phyloP scores from a whole-genome alignment of 2,329 filamentous ascomycete genomes.

The Chaetomiaceae sp. region DNA sequence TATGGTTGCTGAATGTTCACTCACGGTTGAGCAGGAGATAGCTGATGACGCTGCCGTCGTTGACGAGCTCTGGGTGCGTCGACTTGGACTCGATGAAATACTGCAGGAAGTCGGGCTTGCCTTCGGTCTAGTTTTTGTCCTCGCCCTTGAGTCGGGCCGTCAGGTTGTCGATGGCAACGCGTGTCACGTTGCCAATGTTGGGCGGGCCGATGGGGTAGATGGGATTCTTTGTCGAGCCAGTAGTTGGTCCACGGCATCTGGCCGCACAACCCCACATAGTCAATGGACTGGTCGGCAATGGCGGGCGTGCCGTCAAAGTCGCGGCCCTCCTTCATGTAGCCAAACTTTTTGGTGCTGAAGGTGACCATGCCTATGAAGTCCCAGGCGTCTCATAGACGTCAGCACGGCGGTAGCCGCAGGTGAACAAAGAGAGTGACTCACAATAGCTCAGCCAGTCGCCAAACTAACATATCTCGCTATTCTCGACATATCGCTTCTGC shows the following conservation, averaged over 20 bases:
- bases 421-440: constrained; percentile 15
- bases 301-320: constrained; percentile 57
- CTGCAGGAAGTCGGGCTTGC: constrained; percentile 44
- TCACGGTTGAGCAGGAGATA: constrained; percentile 22
- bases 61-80: constrained; percentile 51
- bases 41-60: constrained; percentile 23
- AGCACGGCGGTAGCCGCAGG: no score
- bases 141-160: constrained; percentile 17
- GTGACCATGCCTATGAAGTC: constrained; percentile 44
- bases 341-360: constrained; percentile 53
- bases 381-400: constrained; percentile 27
- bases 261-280: constrained; percentile 21
- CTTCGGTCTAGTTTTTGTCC: constrained; percentile 16
- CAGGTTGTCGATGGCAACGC: constrained; percentile 28
- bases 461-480: constrained; percentile 29
- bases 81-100: constrained; percentile 52
- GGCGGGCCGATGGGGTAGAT: constrained; percentile 30
- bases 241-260: constrained; percentile 28
- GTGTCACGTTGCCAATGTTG: constrained; percentile 26
- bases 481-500: constrained; percentile 28
- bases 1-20: not conserved
- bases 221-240: constrained; percentile 36
- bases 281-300: constrained; percentile 19
- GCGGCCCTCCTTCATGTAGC: constrained; percentile 54
- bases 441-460: constrained; percentile 38